A percentile compares a stretch with the other conserved stretches of the same genome.
Evolutionary conservation across 2,329 filamentous ascomycete species (phyloP).

Genomic region (Beauveria varroae): DNA sequence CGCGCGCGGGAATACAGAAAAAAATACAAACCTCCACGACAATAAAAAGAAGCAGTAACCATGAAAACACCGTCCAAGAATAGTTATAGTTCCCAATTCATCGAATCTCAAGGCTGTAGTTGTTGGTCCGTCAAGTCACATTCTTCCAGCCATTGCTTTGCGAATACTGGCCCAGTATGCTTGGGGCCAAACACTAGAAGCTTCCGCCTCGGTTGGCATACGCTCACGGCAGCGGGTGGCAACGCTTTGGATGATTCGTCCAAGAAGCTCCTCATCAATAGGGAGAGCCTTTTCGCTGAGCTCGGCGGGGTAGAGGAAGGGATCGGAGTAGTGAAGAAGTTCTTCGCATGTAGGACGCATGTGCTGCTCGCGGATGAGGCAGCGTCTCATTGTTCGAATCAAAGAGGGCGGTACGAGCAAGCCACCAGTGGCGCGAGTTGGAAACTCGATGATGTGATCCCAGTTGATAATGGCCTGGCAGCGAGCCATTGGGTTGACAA

Average conservation of each 20-base stretch:
- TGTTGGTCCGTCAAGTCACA: slow-evolving; percentile 14
- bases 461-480: slow-evolving; percentile 83
- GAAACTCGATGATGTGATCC: slow-evolving; percentile 65
- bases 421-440: slow-evolving; percentile 59
- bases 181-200: slow-evolving; percentile 47
- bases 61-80: slow-evolving; percentile 1
- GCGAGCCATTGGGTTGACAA: slow-evolving; percentile 75
- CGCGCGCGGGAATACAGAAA: slow-evolving; percentile 15
- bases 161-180: slow-evolving; percentile 55
- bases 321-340: slow-evolving; percentile 50
- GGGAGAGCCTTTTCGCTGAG: slow-evolving; percentile 47
- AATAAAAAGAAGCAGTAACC: not conserved
- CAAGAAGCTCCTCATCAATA: slow-evolving; percentile 55
- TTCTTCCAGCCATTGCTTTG: slow-evolving; percentile 36
- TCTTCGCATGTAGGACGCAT: slow-evolving; percentile 57
- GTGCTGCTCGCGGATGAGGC: slow-evolving; percentile 54
- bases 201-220: slow-evolving; percentile 51
- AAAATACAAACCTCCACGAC: slow-evolving; percentile 13
- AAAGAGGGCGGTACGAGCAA: slow-evolving; percentile 51
- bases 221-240: slow-evolving; percentile 50
- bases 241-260: slow-evolving; percentile 55
- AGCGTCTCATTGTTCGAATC: slow-evolving; percentile 54
- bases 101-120: not conserved
- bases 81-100: slow-evolving; percentile 5
- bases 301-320: slow-evolving; percentile 57